Conservation (phyloP, 306 rosid species). For the Cicer bijugum region DNA sequence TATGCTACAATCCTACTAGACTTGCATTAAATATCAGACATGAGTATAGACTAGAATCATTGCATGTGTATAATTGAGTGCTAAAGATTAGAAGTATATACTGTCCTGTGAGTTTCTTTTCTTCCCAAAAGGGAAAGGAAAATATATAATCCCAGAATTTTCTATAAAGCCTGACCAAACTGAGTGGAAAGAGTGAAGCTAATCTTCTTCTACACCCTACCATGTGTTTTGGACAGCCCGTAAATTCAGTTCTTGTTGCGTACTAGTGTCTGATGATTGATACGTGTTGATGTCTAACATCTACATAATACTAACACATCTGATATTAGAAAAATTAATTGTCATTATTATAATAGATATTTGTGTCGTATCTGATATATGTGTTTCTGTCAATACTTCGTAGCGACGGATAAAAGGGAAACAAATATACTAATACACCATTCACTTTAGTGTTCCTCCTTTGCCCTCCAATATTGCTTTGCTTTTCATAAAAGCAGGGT, state of each 20-base stretch:
- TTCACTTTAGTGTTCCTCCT: conserved; percentile 27
- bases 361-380: too few species aligned
- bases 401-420: background rate
- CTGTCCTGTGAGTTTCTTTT: background rate
- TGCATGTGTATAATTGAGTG: conserved; percentile 27
- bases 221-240: conserved; percentile 43
- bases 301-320: too few species aligned
- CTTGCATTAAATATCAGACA: too few species aligned
- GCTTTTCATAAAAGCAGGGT: conserved; percentile 39
- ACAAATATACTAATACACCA: background rate
- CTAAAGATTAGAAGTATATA: background rate
- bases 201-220: conserved; percentile 14
- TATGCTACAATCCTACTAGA: too few species aligned
- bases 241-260: background rate
- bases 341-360: too few species aligned
- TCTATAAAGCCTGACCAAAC: conserved; percentile 10
- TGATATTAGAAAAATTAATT: too few species aligned
- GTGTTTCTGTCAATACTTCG: too few species aligned
- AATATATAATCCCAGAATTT: background rate
- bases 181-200: conserved; percentile 12
- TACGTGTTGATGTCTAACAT: too few species aligned
- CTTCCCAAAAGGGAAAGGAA: conserved; percentile 6
- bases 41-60: background rate
- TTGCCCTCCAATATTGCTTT: conserved; percentile 18
- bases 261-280: too few species aligned